A percentile compares a stretch with the other conserved stretches of the same genome.
phyloP scores from a whole-genome alignment of 1,284 basidiomycete genomes.

The Peniophora sp. region DNA sequence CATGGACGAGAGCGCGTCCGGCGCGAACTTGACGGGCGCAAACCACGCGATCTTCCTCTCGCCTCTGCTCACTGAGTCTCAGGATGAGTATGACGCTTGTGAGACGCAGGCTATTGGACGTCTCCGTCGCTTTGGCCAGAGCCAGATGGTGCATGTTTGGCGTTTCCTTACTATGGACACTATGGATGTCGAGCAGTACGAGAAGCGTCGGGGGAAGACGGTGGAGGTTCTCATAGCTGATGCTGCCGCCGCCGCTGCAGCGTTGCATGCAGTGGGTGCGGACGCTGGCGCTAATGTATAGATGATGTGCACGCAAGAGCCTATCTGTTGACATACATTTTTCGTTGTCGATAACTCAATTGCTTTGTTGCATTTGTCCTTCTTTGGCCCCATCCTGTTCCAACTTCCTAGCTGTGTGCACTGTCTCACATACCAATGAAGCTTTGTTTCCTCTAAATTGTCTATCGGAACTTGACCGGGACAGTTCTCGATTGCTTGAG shows the following conservation, averaged over 20 bases:
- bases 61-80: conserved; percentile 71
- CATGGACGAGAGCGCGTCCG: conserved; percentile 90
- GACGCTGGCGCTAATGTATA: background rate
- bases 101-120: conserved; percentile 91
- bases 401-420: too few relatives aligned
- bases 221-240: conserved; percentile 9
- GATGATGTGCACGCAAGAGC: too few relatives aligned
- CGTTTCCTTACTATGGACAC: conserved; percentile 77
- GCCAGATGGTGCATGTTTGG: conserved; percentile 74
- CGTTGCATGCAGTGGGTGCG: background rate
- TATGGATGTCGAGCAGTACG: conserved; percentile 79
- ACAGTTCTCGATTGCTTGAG: too few relatives aligned
- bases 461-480: too few relatives aligned
- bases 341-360: too few relatives aligned
- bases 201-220: conserved; percentile 32
- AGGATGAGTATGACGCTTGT: conserved; percentile 79
- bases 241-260: background rate
- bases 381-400: too few relatives aligned
- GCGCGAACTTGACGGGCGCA: conserved; percentile 89
- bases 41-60: conserved; percentile 95
- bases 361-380: too few relatives aligned
- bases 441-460: too few relatives aligned
- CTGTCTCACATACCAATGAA: too few relatives aligned
- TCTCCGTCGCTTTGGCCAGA: conserved; percentile 80
- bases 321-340: too few relatives aligned